phyloP scores from a whole-genome alignment of 495 filamentous ascomycete species.

The Daldinia grandis region DNA sequence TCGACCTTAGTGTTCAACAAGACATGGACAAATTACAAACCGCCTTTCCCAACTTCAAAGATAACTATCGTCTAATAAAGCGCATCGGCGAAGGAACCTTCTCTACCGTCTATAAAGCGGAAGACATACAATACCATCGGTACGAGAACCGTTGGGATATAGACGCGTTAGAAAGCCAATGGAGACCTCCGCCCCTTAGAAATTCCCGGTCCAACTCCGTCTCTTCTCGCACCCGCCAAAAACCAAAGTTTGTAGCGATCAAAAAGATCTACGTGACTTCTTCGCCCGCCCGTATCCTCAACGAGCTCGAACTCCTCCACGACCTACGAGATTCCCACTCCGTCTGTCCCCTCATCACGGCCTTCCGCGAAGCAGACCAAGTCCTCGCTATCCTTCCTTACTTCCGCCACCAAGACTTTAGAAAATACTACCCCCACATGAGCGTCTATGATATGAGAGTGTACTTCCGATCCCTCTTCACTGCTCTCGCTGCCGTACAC shows the following conservation, averaged over 20 bases:
- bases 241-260: slow-evolving; percentile 85
- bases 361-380: slow-evolving; percentile 91
- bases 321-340: slow-evolving; percentile 81
- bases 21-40: slow-evolving; percentile 88
- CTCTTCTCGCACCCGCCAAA: slow-evolving; percentile 45
- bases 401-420: slow-evolving; percentile 95
- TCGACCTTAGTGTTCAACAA: slow-evolving; percentile 76
- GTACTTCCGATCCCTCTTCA: slow-evolving; percentile 90
- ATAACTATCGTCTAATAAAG: slow-evolving; percentile 89
- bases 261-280: slow-evolving; percentile 99
- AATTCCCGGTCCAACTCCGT: slow-evolving; percentile 34
- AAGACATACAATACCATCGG: slow-evolving; percentile 86
- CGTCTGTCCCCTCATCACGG: slow-evolving; percentile 95
- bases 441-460: slow-evolving; percentile 81
- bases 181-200: slow-evolving; percentile 68
- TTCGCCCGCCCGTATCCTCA: slow-evolving; percentile 89
- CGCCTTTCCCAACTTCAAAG: slow-evolving; percentile 82
- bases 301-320: slow-evolving; percentile 96
- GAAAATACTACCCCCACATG: slow-evolving; percentile 91
- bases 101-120: slow-evolving; percentile 97
- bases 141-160: slow-evolving; percentile 91
- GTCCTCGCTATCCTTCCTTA: slow-evolving; percentile 95
- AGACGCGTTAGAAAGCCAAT: slow-evolving; percentile 68
- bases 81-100: slow-evolving; percentile 98
- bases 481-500: slow-evolving; percentile 84